phyloP scores from a whole-genome alignment of 2,329 filamentous ascomycete species.

The Sclerotinia nivalis region DNA sequence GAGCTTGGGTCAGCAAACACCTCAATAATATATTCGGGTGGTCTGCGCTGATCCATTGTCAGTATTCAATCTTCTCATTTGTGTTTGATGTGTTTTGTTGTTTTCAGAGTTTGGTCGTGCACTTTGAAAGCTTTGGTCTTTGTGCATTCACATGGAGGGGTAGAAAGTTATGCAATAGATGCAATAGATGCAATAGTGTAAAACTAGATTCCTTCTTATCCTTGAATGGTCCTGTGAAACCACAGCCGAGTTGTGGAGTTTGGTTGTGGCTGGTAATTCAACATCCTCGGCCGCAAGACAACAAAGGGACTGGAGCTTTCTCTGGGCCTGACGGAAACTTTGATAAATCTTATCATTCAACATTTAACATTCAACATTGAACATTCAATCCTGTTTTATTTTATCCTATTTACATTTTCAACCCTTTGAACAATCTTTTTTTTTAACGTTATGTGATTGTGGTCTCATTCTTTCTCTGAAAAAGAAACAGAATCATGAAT shows the following conservation, averaged over 20 bases:
- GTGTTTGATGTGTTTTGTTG: slow-evolving; percentile 12
- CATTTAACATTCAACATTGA: background rate
- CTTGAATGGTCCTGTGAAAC: slow-evolving; percentile 3
- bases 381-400: slow-evolving; percentile 10
- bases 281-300: slow-evolving; percentile 13
- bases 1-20: slow-evolving; percentile 88
- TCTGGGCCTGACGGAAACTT: background rate
- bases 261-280: slow-evolving; percentile 17
- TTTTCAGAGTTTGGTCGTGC: slow-evolving; percentile 12
- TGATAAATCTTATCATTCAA: background rate
- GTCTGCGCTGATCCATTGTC: slow-evolving; percentile 62
- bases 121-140: slow-evolving; percentile 22
- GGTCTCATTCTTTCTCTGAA: background rate
- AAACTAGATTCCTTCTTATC: slow-evolving; percentile 20
- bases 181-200: background rate
- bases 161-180: slow-evolving; percentile 22
- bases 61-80: slow-evolving; percentile 21
- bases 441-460: slow-evolving; percentile 31
- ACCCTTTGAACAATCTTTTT: background rate
- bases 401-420: slow-evolving; percentile 11
- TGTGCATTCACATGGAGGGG: slow-evolving; percentile 25
- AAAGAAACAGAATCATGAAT: slow-evolving; percentile 51
- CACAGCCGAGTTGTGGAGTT: slow-evolving; percentile 18
- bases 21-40: slow-evolving; percentile 90
- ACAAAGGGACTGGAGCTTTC: slow-evolving; percentile 21